These are phyloP conservation scores for Penicillium lagena DNA, from an alignment of 495 filamentous ascomycete species.

Conservation along the genomic window DNA sequence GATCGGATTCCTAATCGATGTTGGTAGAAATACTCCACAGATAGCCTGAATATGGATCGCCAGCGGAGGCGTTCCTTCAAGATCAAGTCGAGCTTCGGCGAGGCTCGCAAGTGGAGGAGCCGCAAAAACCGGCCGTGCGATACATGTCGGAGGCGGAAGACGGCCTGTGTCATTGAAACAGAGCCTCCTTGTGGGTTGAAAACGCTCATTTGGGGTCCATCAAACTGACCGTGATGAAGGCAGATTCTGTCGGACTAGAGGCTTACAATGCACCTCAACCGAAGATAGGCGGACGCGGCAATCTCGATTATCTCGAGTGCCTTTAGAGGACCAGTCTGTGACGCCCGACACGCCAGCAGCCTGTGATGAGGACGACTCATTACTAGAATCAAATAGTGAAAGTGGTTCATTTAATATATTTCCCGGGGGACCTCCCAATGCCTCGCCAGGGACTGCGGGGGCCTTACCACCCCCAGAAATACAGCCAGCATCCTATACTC, in stretches of 20 bases:
- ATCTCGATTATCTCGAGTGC: neutral
- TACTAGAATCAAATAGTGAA: too few species aligned
- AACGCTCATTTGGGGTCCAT: neutral
- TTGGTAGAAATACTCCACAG: too few species aligned
- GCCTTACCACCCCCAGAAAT: too few species aligned
- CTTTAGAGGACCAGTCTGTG: too few species aligned
- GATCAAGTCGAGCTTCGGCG: constrained; percentile 9
- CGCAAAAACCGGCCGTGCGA: constrained; percentile 16
- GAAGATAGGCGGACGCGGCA: neutral
- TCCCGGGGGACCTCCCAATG: too few species aligned
- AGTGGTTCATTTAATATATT: too few species aligned
- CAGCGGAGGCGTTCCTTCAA: neutral
- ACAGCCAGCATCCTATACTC: too few species aligned
- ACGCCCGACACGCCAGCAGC: too few species aligned
- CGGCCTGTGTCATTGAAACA: constrained; percentile 13
- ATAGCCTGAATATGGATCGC: neutral
- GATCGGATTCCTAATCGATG: too few species aligned
- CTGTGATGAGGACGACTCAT: too few species aligned
- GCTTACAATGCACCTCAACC: constrained; percentile 9
- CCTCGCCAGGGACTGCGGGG: too few species aligned
- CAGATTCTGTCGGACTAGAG: constrained; percentile 8
- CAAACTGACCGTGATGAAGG: neutral
- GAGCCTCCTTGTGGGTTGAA: constrained; percentile 8
- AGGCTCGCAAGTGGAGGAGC: constrained; percentile 10
- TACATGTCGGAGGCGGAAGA: constrained; percentile 12